Evolutionary conservation across 176 grass and related monocot genomes (phyloP), one percentile per base, ranked within the genome.

Genomic region (Leersia perrieri): DNA sequence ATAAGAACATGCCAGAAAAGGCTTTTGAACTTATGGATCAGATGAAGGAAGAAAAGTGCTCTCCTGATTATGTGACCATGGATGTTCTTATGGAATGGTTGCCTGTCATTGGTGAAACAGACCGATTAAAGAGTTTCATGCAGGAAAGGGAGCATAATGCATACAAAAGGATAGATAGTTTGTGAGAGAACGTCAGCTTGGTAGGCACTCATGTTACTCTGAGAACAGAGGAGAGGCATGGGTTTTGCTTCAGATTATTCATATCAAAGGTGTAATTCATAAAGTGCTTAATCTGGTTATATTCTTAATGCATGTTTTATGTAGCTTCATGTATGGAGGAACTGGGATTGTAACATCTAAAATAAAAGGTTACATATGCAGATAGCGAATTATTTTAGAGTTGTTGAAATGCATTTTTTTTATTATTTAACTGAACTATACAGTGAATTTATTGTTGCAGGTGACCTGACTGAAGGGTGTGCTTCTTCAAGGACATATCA

Each of bases 1-100:
- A 89, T 51, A 80, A 40, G 55, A 74, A 91, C 33, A 89, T 90
- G 83, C 15, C 65, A 5, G 84, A 82, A 7, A 93, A 89, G 78
- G 90, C 92, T 53, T 91, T 95, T 62, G 67, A 91, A 67, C 28
- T 95, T 45, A 89, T 95, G 90, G 78, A 98, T 75, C 33, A 1
- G n/a, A 98, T 98, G 90, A 83, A 12, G 60, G 73, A 81, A 66
- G 88, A 95, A 68, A 74, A 80, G 55, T 95, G 92, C 63, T 78
- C n/a, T 22, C 92, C 95, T 68, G 74, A 94, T 82, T 87, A 25
- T 60, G 84, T 88, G 33, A 98, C 92, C 74, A 34, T 98, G 74
- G 84, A 92, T 83, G 25, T 98, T 75, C 90, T 94, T 68, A 84
- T 86, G 36, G 72, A 86, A 85, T 98, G 92, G 95, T 62, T 98